Percentiles rank a stretch among this genome's conserved stretches.
Evolutionary conservation across 192 early-diverging fungal genomes (phyloP).

Genomic region (Backusella circina): DNA sequence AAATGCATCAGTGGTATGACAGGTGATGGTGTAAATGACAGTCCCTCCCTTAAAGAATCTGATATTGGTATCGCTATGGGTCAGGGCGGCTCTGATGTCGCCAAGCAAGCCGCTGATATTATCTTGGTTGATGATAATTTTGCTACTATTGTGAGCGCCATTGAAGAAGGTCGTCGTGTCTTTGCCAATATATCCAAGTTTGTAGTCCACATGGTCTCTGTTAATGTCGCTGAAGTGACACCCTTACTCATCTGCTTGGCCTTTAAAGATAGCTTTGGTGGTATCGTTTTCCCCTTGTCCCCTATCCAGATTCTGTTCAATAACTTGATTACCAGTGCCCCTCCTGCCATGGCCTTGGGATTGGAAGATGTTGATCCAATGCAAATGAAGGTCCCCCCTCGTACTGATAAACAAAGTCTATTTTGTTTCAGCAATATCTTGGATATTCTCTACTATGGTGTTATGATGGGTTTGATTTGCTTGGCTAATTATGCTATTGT

Average conservation of each 20-base stretch:
- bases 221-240: slow-evolving; percentile 74
- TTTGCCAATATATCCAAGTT: slow-evolving; percentile 77
- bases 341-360: slow-evolving; percentile 78
- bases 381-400: slow-evolving; percentile 72
- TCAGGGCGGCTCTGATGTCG: slow-evolving; percentile 87
- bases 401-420: slow-evolving; percentile 53
- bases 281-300: slow-evolving; percentile 71
- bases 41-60: slow-evolving; percentile 73
- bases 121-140: slow-evolving; percentile 82
- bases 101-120: slow-evolving; percentile 90
- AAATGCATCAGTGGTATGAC: slow-evolving; percentile 81
- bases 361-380: slow-evolving; percentile 60
- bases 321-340: slow-evolving; percentile 80
- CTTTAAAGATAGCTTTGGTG: slow-evolving; percentile 53
- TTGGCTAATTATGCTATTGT: slow-evolving; percentile 63
- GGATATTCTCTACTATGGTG: slow-evolving; percentile 72
- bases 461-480: slow-evolving; percentile 60
- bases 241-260: slow-evolving; percentile 71
- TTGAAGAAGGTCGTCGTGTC: slow-evolving; percentile 76
- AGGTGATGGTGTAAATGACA: slow-evolving; percentile 82
- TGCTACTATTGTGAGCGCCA: slow-evolving; percentile 79
- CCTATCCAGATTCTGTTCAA: slow-evolving; percentile 78
- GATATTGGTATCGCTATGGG: slow-evolving; percentile 91
- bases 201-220: slow-evolving; percentile 66
- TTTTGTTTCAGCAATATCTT: slow-evolving; percentile 61